Evolutionary conservation across 2,329 filamentous ascomycete species (phyloP).

Genomic region (Phoma sp.): DNA sequence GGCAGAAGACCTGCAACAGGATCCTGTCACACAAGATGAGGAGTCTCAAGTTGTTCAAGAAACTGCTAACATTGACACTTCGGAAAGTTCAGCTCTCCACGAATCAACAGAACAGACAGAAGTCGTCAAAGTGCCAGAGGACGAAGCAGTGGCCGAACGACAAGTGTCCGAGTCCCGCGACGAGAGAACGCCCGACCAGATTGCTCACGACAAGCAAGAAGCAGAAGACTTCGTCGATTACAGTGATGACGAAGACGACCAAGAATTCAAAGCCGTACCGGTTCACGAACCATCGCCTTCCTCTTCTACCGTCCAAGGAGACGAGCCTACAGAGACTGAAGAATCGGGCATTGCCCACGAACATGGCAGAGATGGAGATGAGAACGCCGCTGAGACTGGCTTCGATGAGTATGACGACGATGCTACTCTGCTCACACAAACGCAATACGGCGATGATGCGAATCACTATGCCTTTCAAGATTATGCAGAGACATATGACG

Average conservation of each 20-base stretch:
- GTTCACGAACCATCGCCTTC: slow-evolving; percentile 30
- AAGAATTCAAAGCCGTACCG: slow-evolving; percentile 15
- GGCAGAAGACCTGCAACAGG: slow-evolving; percentile 1
- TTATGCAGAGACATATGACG: slow-evolving; percentile 21
- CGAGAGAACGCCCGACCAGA: slow-evolving; percentile 14
- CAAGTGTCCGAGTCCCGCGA: not conserved
- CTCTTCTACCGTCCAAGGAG: slow-evolving; percentile 45
- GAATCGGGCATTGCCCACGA: slow-evolving; percentile 8
- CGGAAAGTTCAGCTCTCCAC: not conserved
- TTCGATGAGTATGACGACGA: slow-evolving; percentile 15
- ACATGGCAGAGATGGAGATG: slow-evolving; percentile 9
- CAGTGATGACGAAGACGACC: slow-evolving; percentile 53
- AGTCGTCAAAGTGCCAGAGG: not conserved
- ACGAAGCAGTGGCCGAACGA: not conserved
- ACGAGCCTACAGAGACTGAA: slow-evolving; percentile 29
- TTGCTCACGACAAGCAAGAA: slow-evolving; percentile 24
- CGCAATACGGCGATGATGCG: slow-evolving; percentile 19
- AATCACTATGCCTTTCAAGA: slow-evolving; percentile 27
- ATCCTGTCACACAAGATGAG: not conserved
- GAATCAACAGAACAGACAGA: not conserved
- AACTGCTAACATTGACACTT: not conserved
- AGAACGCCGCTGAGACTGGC: slow-evolving; percentile 4
- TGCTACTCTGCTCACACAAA: slow-evolving; percentile 13
- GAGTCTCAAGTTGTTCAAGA: not conserved
- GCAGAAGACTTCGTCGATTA: slow-evolving; percentile 58